A percentile compares a stretch with the other conserved stretches of the same genome.
Conservation (phyloP, 768 basidiomycete genomes). For the Trametes villosa region DNA sequence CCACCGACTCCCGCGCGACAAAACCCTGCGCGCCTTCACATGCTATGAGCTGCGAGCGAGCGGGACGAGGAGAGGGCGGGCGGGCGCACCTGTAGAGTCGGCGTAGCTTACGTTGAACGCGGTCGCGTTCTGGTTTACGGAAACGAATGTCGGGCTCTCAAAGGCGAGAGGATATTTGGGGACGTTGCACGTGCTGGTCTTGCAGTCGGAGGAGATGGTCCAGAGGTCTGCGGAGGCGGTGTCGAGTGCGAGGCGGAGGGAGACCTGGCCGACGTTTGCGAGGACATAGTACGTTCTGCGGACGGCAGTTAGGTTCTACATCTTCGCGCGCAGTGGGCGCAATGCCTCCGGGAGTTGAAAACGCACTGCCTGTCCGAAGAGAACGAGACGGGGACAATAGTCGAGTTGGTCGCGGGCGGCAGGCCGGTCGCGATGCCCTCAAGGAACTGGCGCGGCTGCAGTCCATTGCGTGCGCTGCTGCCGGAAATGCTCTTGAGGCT, state of each 20-base stretch:
- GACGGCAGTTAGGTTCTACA: conserved; percentile 1
- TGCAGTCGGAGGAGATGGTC: conserved; percentile 69
- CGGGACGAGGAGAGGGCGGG: neutral
- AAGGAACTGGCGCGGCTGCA: conserved; percentile 7
- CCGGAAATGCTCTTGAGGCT: neutral
- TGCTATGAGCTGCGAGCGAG: neutral
- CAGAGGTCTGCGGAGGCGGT: conserved; percentile 78
- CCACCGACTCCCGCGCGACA: conserved; percentile 66
- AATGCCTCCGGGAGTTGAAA: neutral
- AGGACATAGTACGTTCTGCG: conserved; percentile 70
- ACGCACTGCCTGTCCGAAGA: conserved; percentile 24
- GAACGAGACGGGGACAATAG: conserved; percentile 15
- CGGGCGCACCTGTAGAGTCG: conserved; percentile 67
- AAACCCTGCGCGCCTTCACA: conserved; percentile 66
- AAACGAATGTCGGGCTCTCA: conserved; percentile 63
- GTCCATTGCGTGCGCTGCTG: neutral
- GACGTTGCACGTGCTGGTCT: conserved; percentile 56
- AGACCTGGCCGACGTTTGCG: conserved; percentile 62
- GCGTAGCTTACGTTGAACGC: conserved; percentile 63
- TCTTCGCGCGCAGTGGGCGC: neutral
- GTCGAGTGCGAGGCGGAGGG: conserved; percentile 72
- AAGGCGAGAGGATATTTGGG: conserved; percentile 77
- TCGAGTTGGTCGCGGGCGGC: conserved; percentile 11
- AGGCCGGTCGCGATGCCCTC: conserved; percentile 11
- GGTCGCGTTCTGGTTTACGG: conserved; percentile 65